Base-by-base conservation (phyloP, 306 rosid genomes). In the Acacia confusa region DNA sequence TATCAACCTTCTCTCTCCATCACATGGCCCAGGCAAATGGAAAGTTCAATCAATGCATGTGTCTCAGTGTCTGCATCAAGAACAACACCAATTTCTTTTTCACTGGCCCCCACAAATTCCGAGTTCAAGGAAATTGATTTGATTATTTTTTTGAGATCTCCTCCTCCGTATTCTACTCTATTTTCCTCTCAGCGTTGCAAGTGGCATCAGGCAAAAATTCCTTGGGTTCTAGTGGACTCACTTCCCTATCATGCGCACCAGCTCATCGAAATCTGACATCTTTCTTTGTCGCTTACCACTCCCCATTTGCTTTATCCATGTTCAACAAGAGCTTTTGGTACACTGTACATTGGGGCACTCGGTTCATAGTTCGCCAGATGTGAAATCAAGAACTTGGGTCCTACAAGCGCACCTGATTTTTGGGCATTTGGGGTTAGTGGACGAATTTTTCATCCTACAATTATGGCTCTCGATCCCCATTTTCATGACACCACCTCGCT, bases 231-330 rank as follows among this genome's bases (percentile, higher is more conserved):
- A 81, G 93, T 83, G 95, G 86, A 82, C 86, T 84, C 82, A 77
- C 76, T 79, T 82, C 55, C 22, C 91, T 81, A 79, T 90, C 89
- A 87, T 90, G 97, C 90, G 87, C 76, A 86, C 93, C 98, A 94
- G 97, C 98, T 94, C 91, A 90, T 72, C 12, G n/a, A 25, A 1
- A 40, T 47, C 11, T 34, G 11, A 4, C 13, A 22, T 13, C 24
- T 66, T 77, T 27, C 55, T 61, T 12, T 24, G 16, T 67, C 72
- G 24, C 55, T 67, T 7, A n/a, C 32, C 43, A 8, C 38, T 14
- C 58, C 58, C 77, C 11, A 40, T 34, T 63, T 64, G 48, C 57
- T 79, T 74, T 82, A 17, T 81, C 45, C 75, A 41, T 64, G 81
- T 74, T 20, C 41, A 76, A 36, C 16, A 0, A 52, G 65, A 45